Conservation (phyloP, 1,284 basidiomycete species). For the Ceratobasidium sp. region DNA sequence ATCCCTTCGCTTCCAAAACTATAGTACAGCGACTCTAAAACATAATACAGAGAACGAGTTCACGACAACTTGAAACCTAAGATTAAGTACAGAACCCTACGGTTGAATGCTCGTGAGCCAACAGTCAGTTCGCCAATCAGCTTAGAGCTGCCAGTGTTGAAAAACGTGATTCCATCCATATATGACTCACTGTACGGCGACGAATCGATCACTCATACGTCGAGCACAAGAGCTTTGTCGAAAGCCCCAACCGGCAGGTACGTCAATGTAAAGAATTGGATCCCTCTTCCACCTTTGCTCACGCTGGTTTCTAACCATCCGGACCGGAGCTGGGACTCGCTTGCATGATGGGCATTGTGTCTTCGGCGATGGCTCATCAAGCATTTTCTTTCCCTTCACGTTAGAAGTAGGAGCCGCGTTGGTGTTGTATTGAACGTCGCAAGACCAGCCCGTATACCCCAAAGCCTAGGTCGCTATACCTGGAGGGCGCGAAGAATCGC, state of each 20-base stretch:
- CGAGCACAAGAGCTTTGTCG: slow-evolving; percentile 15
- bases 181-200: background rate
- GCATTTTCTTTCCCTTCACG: background rate
- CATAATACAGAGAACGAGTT: too few species aligned
- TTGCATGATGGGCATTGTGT: slow-evolving; percentile 11
- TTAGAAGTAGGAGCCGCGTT: background rate
- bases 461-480: slow-evolving; percentile 51
- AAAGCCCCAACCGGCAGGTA: slow-evolving; percentile 15
- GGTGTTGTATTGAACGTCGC: slow-evolving; percentile 47
- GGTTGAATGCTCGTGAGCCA: too few species aligned
- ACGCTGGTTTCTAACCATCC: slow-evolving; percentile 52
- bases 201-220: slow-evolving; percentile 8
- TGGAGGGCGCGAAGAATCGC: slow-evolving; percentile 46
- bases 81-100: too few species aligned
- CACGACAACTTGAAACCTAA: too few species aligned
- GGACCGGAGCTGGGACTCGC: slow-evolving; percentile 45
- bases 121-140: too few species aligned
- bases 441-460: slow-evolving; percentile 54
- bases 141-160: too few species aligned
- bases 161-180: too few species aligned
- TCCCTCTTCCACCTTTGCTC: slow-evolving; percentile 42
- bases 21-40: too few species aligned
- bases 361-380: background rate
- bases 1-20: too few species aligned
- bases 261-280: slow-evolving; percentile 11